phyloP scores from a whole-genome alignment of 2,329 filamentous ascomycete species.

The Colletotrichum spinosum region DNA sequence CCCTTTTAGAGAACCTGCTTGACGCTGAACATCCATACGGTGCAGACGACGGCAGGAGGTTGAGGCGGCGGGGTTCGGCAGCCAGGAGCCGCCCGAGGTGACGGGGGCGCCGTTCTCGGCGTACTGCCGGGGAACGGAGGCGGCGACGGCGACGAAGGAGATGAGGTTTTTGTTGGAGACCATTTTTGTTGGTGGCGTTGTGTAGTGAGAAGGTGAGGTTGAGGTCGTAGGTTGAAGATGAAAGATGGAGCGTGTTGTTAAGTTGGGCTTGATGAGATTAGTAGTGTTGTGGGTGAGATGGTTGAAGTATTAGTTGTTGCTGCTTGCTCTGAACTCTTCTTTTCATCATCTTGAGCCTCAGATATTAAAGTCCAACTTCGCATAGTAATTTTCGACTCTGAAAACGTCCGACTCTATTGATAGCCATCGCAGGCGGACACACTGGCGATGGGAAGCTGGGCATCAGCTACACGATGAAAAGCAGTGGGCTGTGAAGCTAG shows the following conservation, averaged over 20 bases:
- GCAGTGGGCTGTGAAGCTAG: background rate
- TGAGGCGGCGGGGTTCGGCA: constrained; percentile 17
- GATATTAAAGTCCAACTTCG: background rate
- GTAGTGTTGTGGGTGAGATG: background rate
- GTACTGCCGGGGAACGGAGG: constrained; percentile 7
- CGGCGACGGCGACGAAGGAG: background rate
- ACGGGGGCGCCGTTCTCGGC: constrained; percentile 3
- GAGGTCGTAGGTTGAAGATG: background rate
- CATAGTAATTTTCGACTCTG: background rate
- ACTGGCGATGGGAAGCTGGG: background rate
- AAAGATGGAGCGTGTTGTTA: background rate
- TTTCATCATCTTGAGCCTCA: background rate
- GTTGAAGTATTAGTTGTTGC: background rate
- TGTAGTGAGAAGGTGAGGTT: background rate
- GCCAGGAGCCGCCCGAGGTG: constrained; percentile 12
- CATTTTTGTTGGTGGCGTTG: background rate
- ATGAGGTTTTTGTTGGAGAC: constrained; percentile 1
- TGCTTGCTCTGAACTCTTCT: background rate
- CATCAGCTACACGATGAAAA: background rate
- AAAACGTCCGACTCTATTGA: background rate
- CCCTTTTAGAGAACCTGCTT: too few species aligned
- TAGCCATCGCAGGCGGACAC: background rate
- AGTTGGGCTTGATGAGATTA: background rate
- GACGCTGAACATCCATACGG: too few species aligned
- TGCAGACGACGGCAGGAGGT: too few species aligned